Base-by-base conservation (phyloP, 495 filamentous ascomycete species). In the Lepidopterella palustris region DNA sequence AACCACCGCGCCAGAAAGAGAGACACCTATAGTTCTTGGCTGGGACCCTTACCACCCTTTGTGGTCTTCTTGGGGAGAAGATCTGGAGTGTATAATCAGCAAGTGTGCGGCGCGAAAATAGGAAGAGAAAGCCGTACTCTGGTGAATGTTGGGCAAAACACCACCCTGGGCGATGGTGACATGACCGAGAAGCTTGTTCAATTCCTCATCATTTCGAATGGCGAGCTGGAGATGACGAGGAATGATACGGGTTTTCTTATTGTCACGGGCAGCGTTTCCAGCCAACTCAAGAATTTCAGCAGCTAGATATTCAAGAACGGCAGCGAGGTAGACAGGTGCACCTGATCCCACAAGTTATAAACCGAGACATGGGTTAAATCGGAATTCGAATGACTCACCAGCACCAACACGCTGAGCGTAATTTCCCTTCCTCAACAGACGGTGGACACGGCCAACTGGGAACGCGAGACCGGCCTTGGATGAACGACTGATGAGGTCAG, bases 161-260 rank as follows among this genome's bases (percentile, higher is more conserved):
- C 93, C 93, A 80, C 93, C 93, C 79, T 97, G 93, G 71, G 93
- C 93, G 70, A 98, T 98, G 73, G 93, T 98, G 79, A 97, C 93
- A 73, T 97, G 93, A 58, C 93, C 93, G 55, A 98, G 82, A 50
- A 98, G 90, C 84, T 98, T 98, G 87, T 98, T 97, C 90, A 98
- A 77, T 77, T 98, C 93, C 84, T 98, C 92, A 77, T 98, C 93
- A 77, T 97, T 97, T 67, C 93, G 88, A 81, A 98, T 98, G 76
- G 93, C 93, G 70, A 98, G 92, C 81, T 98, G 93, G 50, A 98
- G 87, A 78, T 98, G 93, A 75, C 93, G 92, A 64, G 93, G 93
- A 67, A 97, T 98, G 82, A 98, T 98, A 88, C 93, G 90, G 62
- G 92, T 98, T 86, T 97, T 97, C 90, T 98, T 98, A 87, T 97